phyloP scores from a whole-genome alignment of 1,284 basidiomycete genomes.

The Apiotrichum veenhuisii region DNA sequence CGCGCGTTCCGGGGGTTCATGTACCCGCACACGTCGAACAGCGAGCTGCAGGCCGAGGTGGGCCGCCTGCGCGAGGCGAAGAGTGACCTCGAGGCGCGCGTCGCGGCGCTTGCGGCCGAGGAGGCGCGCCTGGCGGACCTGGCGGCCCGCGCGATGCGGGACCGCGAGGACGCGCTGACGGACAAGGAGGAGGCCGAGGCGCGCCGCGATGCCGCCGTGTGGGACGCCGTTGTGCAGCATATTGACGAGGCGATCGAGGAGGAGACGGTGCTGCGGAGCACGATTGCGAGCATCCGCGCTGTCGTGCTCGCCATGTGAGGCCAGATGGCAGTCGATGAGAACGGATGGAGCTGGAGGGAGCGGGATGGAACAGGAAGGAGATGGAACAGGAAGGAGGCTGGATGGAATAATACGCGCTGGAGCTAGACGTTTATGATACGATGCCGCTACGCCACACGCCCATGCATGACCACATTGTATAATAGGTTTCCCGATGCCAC shows the following conservation, averaged over 20 bases:
- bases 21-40: neutral
- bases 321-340: neutral
- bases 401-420: too few relatives aligned
- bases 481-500: neutral
- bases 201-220: constrained; percentile 8
- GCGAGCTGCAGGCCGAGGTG: constrained; percentile 5
- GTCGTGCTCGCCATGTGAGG: neutral
- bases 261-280: constrained; percentile 6
- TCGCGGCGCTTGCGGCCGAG: constrained; percentile 6
- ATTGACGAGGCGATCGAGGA: constrained; percentile 17
- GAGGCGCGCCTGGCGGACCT: constrained; percentile 6
- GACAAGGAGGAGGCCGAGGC: constrained; percentile 2
- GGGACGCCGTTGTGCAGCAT: constrained; percentile 9
- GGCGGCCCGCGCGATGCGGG: constrained; percentile 6
- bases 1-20: neutral
- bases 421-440: neutral
- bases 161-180: constrained; percentile 8
- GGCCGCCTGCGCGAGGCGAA: constrained; percentile 7
- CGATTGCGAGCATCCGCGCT: neutral
- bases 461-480: neutral
- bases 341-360: too few relatives aligned
- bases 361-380: too few relatives aligned
- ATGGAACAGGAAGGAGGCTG: too few relatives aligned
- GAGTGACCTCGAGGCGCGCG: constrained; percentile 7
- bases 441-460: too few relatives aligned